Conservation (phyloP, 345 rosid genomes). For the Mangifera indica region DNA sequence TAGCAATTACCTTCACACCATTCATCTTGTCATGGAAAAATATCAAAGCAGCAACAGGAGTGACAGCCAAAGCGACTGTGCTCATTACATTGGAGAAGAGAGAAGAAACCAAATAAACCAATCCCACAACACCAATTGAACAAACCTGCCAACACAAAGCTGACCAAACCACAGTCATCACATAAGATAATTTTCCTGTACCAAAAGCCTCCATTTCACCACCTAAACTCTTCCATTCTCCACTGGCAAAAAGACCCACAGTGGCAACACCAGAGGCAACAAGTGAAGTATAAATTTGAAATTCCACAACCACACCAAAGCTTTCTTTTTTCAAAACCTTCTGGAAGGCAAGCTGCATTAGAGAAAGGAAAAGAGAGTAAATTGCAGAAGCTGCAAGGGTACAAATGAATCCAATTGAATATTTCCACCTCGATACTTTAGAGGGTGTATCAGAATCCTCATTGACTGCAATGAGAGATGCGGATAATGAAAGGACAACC, state of each 20-base stretch:
- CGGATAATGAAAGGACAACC: slow-evolving; percentile 35
- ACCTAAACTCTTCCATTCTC: slow-evolving; percentile 32
- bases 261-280: slow-evolving; percentile 21
- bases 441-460: neutral
- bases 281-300: slow-evolving; percentile 21
- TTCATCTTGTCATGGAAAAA: slow-evolving; percentile 38
- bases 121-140: slow-evolving; percentile 28
- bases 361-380: slow-evolving; percentile 24
- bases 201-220: slow-evolving; percentile 33
- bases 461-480: slow-evolving; percentile 29
- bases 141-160: slow-evolving; percentile 37
- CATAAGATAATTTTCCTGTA: slow-evolving; percentile 31
- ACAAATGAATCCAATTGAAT: slow-evolving; percentile 32
- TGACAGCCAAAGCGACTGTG: slow-evolving; percentile 33
- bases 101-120: slow-evolving; percentile 42
- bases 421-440: slow-evolving; percentile 16
- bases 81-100: slow-evolving; percentile 37
- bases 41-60: slow-evolving; percentile 36
- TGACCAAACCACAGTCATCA: slow-evolving; percentile 34
- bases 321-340: slow-evolving; percentile 26
- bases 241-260: slow-evolving; percentile 38
- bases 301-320: slow-evolving; percentile 19
- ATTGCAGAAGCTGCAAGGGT: slow-evolving; percentile 32
- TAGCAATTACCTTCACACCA: slow-evolving; percentile 38
- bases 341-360: slow-evolving; percentile 26